Conservation (phyloP, 495 filamentous ascomycete genomes). For the Aspergillus diversus region DNA sequence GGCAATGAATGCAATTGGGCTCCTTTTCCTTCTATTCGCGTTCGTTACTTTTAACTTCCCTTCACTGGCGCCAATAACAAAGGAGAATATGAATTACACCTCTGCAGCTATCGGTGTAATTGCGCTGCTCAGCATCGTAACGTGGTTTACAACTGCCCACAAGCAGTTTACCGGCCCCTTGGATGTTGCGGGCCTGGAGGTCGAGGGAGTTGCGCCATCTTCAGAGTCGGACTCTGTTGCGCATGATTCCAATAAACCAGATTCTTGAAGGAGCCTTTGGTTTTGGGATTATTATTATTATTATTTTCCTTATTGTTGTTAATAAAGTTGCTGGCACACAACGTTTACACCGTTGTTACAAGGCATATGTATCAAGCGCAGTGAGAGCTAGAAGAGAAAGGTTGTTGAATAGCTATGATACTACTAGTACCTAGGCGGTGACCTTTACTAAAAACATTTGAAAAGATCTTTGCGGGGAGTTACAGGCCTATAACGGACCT, state of each 20-base stretch:
- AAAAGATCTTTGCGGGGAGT: too few relatives aligned
- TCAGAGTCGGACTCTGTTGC: background rate
- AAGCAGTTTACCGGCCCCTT: slow-evolving; percentile 20
- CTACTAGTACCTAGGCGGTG: too few relatives aligned
- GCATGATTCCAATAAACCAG: background rate
- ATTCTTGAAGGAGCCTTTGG: background rate
- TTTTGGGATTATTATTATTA: too few relatives aligned
- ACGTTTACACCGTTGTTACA: too few relatives aligned
- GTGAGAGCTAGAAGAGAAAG: too few relatives aligned
- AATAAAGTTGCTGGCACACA: too few relatives aligned
- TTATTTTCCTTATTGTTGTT: too few relatives aligned
- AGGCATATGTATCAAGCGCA: too few relatives aligned
- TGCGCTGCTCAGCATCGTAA: slow-evolving; percentile 49
- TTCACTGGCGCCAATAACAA: slow-evolving; percentile 46
- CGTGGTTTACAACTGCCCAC: slow-evolving; percentile 50
- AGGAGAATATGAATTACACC: slow-evolving; percentile 60
- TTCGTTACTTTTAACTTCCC: slow-evolving; percentile 61
- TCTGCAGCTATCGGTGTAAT: slow-evolving; percentile 55
- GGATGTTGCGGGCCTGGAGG: slow-evolving; percentile 10
- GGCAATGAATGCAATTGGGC: slow-evolving; percentile 47
- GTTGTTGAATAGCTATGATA: too few relatives aligned
- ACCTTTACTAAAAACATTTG: too few relatives aligned
- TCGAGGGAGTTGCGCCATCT: background rate
- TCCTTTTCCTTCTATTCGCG: slow-evolving; percentile 51
- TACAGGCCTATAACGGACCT: too few relatives aligned